Base-by-base conservation (phyloP, 1,284 basidiomycete species). In the Microstroma glucosiphilum region DNA sequence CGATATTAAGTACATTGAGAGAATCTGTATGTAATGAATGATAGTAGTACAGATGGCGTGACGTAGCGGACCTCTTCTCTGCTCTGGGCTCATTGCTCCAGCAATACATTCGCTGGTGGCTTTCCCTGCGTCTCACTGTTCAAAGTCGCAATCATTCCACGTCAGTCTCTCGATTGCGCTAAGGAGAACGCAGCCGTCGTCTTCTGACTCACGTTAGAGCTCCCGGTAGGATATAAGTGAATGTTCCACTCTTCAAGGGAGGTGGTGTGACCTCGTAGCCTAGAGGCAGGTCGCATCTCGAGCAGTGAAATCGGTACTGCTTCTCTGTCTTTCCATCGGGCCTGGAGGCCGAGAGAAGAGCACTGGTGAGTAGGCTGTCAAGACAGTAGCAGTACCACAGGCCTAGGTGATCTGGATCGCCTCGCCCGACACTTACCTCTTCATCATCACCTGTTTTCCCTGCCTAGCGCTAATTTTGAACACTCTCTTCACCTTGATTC, bases 181-280 rank as follows among this genome's bases (percentile, higher is more conserved):
- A 12, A 48, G 21, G n/a, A n/a, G n/a, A n/a, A n/a, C n/a, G n/a
- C n/a, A n/a, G 43, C 21, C 43, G 13, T 4, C 13, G 6, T 48
- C n/a, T 54, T 25, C 21, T 23, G 4, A 72, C 73, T 58, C 61
- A 73, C 70, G 67, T 74, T 43, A 77, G 61, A 4, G 72, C 68
- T 0, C 75, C 75, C 2, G 68, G 68, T 2, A 76, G 60, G 15
- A 77, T 41, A 51, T 70, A 76, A 0, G 74, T 76, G 21, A 76
- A 77, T 21, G 58, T 67, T 3, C 71, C 75, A 49, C 70, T 74
- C 60, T 77, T 77, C 37, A 77, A 54, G 2, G 75, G 75, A 0
- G 75, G 75, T 6, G 74, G 70, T 0, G 75, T 77, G 19, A 70
- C 67, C 58, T 77, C 71, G 55, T 77, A 77, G 1, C 72, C 75